Evolutionary conservation across 75 land plant species (phyloP).

Genomic region (Cupressus sempervirens): DNA sequence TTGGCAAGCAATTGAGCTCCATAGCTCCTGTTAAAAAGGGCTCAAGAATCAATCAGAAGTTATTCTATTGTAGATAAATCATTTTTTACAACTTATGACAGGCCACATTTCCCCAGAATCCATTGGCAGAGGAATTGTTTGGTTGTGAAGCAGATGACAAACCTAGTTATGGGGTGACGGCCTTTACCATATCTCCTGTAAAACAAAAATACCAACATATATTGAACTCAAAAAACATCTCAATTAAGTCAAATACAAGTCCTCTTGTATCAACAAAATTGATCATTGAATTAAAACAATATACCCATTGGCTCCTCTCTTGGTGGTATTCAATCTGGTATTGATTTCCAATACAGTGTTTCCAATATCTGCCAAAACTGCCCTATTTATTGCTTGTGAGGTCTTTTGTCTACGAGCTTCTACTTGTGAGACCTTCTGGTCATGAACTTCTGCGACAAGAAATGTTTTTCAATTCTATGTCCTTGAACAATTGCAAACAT

Average conservation of each 20-base stretch:
- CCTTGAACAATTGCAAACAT: not conserved
- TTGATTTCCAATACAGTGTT: constrained; percentile 56
- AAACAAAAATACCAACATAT: not conserved
- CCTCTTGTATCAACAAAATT: not conserved
- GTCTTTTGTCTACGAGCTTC: not conserved
- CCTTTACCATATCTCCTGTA: constrained; percentile 23
- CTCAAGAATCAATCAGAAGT: not conserved
- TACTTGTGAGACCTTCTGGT: not conserved
- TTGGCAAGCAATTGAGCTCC: constrained; percentile 54
- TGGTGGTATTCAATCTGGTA: constrained; percentile 12
- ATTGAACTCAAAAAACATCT: not conserved
- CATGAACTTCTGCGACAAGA: not conserved
- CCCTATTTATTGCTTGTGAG: constrained; percentile 41
- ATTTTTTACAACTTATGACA: not conserved
- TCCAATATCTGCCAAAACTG: constrained; percentile 84
- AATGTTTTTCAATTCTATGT: not conserved
- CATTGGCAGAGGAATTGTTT: not conserved
- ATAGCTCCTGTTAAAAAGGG: constrained; percentile 37
- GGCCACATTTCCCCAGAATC: not conserved
- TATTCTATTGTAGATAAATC: not conserved
- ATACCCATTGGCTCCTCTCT: constrained; percentile 18
- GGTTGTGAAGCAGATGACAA: not conserved
- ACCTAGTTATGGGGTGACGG: constrained; percentile 58
- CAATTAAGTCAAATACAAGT: not conserved
- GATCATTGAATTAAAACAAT: not conserved